These are phyloP conservation scores for Ramicandelaber brevisporus DNA, from an alignment of 192 early-diverging fungal genomes.

Conservation along the genomic window DNA sequence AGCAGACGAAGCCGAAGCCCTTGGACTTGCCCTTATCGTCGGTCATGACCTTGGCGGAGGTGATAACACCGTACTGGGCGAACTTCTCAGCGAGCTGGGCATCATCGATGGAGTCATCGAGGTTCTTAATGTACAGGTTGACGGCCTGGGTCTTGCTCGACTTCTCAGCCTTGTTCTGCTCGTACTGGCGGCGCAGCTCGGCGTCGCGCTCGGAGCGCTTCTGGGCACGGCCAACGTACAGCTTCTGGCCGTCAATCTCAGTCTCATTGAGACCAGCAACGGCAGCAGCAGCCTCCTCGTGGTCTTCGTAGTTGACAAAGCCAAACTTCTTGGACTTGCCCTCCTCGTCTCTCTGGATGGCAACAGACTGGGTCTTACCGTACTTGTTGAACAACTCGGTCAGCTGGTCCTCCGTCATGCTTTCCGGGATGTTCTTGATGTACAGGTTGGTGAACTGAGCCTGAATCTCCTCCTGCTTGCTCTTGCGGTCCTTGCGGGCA, in stretches of 20 bases:
- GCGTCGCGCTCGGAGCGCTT: constrained; percentile 96
- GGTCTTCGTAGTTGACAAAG: constrained; percentile 87
- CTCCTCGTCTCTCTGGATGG: constrained; percentile 45
- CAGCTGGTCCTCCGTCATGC: constrained; percentile 59
- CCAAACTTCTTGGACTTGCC: constrained; percentile 84
- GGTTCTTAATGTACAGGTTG: constrained; percentile 97
- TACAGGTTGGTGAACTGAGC: constrained; percentile 95
- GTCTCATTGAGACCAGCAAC: constrained; percentile 85
- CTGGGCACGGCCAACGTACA: constrained; percentile 93
- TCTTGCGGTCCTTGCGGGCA: constrained; percentile 72
- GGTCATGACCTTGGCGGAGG: constrained; percentile 91
- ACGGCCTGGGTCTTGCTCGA: constrained; percentile 95
- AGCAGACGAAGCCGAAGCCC: constrained; percentile 99
- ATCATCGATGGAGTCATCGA: constrained; percentile 91
- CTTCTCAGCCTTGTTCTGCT: constrained; percentile 85
- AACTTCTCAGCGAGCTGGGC: constrained; percentile 93
- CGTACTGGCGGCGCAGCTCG: constrained; percentile 87
- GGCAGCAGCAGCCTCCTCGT: constrained; percentile 68
- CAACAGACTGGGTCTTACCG: constrained; percentile 63
- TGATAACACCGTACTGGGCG: constrained; percentile 83
- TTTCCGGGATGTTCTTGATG: constrained; percentile 79
- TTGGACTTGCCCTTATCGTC: constrained; percentile 73
- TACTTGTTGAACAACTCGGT: constrained; percentile 45
- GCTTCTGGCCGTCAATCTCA: constrained; percentile 67
- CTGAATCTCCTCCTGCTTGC: constrained; percentile 66